Conservation (phyloP, 2,329 filamentous ascomycete species). For the Lasiodiplodia sp. region DNA sequence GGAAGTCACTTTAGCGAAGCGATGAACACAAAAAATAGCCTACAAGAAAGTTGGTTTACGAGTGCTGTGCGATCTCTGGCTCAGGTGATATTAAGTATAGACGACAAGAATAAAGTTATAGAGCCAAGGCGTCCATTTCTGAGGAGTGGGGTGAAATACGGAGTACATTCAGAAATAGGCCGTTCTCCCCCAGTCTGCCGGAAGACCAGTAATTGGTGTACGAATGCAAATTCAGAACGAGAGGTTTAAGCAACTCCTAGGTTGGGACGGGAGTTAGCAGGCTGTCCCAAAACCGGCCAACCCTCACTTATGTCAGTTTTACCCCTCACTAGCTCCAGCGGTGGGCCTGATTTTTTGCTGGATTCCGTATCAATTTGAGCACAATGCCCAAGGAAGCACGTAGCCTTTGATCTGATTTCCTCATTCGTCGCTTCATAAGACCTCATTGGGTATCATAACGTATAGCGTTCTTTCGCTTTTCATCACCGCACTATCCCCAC, state of each 20-base stretch:
- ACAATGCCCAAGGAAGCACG: neutral
- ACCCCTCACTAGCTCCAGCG: too few relatives aligned
- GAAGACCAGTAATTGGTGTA: too few relatives aligned
- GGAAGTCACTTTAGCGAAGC: neutral
- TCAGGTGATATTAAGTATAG: neutral
- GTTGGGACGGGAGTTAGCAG: too few relatives aligned
- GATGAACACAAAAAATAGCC: neutral
- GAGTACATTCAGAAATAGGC: too few relatives aligned
- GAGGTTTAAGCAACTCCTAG: too few relatives aligned
- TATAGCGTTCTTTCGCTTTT: neutral
- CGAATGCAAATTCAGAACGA: too few relatives aligned
- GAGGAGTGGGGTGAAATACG: too few relatives aligned
- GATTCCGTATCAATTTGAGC: neutral
- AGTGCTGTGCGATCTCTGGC: too few relatives aligned
- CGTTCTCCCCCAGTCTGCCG: too few relatives aligned
- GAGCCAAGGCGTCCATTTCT: too few relatives aligned
- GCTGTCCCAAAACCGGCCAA: too few relatives aligned
- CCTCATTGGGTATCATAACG: slow-evolving; percentile 22
- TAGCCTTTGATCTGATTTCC: neutral
- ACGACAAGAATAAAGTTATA: neutral
- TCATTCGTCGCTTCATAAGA: slow-evolving; percentile 16
- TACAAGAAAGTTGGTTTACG: neutral
- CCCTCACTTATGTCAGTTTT: too few relatives aligned
- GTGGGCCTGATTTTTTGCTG: neutral
- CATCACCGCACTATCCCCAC: slow-evolving; percentile 19